A percentile compares a stretch with the other conserved stretches of the same genome.
phyloP scores from a whole-genome alignment of 192 early-diverging fungal species.

The Coemansia sp. region DNA sequence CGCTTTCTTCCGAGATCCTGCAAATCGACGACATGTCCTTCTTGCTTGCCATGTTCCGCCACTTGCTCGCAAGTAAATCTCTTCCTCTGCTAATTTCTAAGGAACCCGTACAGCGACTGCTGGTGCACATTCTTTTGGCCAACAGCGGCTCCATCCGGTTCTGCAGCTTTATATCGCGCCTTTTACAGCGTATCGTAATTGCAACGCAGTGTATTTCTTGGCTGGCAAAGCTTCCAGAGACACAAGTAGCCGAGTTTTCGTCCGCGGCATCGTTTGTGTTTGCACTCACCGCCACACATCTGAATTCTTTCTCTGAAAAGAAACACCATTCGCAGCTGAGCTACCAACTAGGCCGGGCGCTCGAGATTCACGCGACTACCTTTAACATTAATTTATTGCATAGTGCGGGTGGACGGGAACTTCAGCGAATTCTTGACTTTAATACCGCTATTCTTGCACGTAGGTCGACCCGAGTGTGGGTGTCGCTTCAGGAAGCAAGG shows the following conservation, averaged over 20 bases:
- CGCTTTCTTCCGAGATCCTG: slow-evolving; percentile 30
- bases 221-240: neutral
- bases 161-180: slow-evolving; percentile 9
- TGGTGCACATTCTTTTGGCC: slow-evolving; percentile 33
- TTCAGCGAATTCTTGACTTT: slow-evolving; percentile 24
- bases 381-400: neutral
- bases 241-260: neutral
- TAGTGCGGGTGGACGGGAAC: neutral
- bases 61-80: slow-evolving; percentile 23
- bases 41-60: slow-evolving; percentile 32
- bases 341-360: neutral
- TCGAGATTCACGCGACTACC: slow-evolving; percentile 11
- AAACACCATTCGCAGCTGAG: neutral
- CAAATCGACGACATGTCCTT: slow-evolving; percentile 41
- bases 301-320: slow-evolving; percentile 8
- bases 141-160: slow-evolving; percentile 20
- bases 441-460: slow-evolving; percentile 19
- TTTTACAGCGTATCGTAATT: slow-evolving; percentile 8
- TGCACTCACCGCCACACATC: slow-evolving; percentile 19
- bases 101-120: slow-evolving; percentile 23
- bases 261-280: slow-evolving; percentile 21
- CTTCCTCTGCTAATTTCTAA: slow-evolving; percentile 11
- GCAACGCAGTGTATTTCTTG: neutral
- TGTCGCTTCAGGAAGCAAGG: slow-evolving; percentile 2
- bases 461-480: slow-evolving; percentile 13